Conservation (phyloP, 1,284 basidiomycete species). For the Marasmius fiardii region DNA sequence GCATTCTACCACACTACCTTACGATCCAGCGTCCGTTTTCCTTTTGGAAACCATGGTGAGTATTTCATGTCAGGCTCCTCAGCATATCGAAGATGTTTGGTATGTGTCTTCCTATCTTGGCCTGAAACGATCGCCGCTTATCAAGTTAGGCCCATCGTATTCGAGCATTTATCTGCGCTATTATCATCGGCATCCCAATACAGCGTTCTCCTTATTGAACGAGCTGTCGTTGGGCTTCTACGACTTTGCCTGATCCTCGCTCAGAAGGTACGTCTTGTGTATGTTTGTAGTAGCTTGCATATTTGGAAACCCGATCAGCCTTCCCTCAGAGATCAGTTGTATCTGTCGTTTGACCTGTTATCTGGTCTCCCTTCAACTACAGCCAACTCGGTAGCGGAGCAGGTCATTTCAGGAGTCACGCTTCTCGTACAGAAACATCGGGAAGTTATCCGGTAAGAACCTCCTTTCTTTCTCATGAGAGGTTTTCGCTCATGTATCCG, state of each 20-base stretch:
- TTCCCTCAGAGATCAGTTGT: conserved; percentile 86
- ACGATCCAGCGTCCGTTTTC: conserved; percentile 94
- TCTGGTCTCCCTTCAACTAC: conserved; percentile 76
- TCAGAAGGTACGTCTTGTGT: conserved; percentile 52
- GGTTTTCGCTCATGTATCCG: background rate
- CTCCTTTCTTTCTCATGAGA: background rate
- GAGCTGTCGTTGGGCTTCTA: conserved; percentile 91
- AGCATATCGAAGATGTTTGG: conserved; percentile 87
- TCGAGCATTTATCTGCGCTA: conserved; percentile 86
- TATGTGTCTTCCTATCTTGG: conserved; percentile 28
- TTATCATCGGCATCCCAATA: conserved; percentile 78
- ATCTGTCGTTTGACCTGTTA: conserved; percentile 88
- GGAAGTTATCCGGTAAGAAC: conserved; percentile 63
- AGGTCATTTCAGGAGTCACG: conserved; percentile 83
- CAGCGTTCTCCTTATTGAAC: conserved; percentile 88
- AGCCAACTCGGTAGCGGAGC: conserved; percentile 86
- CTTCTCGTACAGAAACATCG: conserved; percentile 75
- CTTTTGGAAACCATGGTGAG: conserved; percentile 93
- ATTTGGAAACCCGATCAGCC: conserved; percentile 38
- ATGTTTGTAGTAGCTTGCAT: conserved; percentile 14
- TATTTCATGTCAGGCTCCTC: conserved; percentile 72
- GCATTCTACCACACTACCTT: conserved; percentile 60
- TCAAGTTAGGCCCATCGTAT: conserved; percentile 76
- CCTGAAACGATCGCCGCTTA: background rate
- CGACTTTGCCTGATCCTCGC: conserved; percentile 79